A percentile compares a stretch with the other conserved stretches of the same genome.
These are phyloP conservation scores for Garcileccinum viscosum DNA, from an alignment of 1,284 basidiomycete genomes.

Conservation along the genomic window DNA sequence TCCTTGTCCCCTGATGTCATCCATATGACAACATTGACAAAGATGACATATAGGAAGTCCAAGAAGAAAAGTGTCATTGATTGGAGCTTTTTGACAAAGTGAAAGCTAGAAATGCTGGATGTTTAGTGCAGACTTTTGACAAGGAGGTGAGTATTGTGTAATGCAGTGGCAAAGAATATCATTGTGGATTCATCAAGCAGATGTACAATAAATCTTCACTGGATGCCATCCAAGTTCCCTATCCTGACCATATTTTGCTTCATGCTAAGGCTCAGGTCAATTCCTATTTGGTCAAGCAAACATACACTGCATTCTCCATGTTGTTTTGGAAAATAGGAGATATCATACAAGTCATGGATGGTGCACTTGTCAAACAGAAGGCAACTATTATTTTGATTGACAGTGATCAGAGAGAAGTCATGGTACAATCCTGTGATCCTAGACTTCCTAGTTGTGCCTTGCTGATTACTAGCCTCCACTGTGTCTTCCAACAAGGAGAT, in stretches of 20 bases:
- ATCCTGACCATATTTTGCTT: background rate
- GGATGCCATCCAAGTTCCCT: background rate
- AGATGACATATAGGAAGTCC: background rate
- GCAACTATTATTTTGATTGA: background rate
- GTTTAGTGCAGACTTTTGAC: background rate
- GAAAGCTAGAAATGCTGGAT: background rate
- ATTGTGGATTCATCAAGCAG: background rate
- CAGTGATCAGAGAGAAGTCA: background rate
- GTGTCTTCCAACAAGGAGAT: background rate
- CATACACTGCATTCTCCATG: background rate
- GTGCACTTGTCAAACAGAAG: background rate
- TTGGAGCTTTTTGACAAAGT: background rate
- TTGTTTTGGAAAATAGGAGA: conserved; percentile 3
- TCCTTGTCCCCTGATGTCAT: background rate
- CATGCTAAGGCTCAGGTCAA: background rate
- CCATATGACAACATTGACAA: background rate
- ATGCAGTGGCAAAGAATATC: background rate
- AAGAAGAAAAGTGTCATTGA: background rate
- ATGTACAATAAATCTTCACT: background rate
- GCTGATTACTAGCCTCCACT: background rate
- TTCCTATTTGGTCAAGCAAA: background rate
- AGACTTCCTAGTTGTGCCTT: background rate
- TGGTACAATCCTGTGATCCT: background rate
- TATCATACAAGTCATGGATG: background rate
- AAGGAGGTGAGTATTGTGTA: background rate